These are phyloP conservation scores for Fraxinus baroniana DNA, from an alignment of 305 asterid species.

Conservation along the genomic window DNA sequence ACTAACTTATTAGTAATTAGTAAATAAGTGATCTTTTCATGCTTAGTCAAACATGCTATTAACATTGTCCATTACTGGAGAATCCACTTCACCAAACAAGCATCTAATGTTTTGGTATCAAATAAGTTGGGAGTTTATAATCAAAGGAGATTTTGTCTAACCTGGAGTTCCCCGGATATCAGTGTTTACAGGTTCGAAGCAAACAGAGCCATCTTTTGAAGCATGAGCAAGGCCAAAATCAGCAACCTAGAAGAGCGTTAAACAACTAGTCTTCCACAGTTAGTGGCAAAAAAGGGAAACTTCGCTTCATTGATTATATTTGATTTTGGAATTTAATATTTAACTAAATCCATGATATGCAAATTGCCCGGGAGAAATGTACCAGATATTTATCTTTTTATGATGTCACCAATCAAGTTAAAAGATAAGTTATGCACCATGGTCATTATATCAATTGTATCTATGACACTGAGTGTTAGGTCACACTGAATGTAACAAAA, in stretches of 20 bases:
- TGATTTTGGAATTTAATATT: neutral
- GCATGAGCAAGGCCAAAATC: conserved; percentile 99
- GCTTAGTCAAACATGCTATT: neutral
- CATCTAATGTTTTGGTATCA: neutral
- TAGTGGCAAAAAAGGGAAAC: neutral
- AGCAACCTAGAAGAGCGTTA: conserved; percentile 63
- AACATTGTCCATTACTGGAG: neutral
- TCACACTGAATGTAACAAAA: neutral
- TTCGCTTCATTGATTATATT: neutral
- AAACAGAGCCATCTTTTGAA: conserved; percentile 89
- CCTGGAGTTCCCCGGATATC: conserved; percentile 97
- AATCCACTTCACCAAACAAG: neutral
- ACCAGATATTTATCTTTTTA: neutral
- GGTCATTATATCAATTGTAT: neutral
- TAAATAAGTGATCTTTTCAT: neutral
- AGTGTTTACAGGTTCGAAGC: conserved; percentile 89
- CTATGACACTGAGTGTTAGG: neutral
- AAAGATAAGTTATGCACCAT: neutral
- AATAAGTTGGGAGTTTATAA: neutral
- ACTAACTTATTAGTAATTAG: neutral
- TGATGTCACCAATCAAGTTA: neutral
- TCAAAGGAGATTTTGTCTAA: conserved; percentile 28
- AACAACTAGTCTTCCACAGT: neutral
- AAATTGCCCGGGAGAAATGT: neutral
- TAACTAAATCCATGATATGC: neutral